These are phyloP conservation scores for Amniculicola lignicola DNA, from an alignment of 495 filamentous ascomycete genomes.

Conservation along the genomic window DNA sequence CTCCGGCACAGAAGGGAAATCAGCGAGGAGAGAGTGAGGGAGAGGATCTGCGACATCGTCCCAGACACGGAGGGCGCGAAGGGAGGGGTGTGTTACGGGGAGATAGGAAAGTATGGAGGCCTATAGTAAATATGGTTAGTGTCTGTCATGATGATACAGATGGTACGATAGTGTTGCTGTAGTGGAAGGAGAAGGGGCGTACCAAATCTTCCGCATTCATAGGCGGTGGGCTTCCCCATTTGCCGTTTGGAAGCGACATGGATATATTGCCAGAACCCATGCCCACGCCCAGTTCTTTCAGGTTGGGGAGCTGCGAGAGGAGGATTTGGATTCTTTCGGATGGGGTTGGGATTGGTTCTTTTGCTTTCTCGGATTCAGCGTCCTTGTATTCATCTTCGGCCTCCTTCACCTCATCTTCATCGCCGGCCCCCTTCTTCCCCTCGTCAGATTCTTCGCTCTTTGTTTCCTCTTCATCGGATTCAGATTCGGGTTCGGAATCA, in stretches of 20 bases:
- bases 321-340: neutral
- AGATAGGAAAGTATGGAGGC: constrained; percentile 6
- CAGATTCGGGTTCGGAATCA: neutral
- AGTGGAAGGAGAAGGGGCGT: neutral
- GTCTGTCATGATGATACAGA: too few species aligned
- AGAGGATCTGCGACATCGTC: constrained; percentile 2
- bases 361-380: too few species aligned
- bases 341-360: too few species aligned
- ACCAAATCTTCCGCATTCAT: constrained; percentile 22
- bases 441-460: neutral
- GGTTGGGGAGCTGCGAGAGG: neutral
- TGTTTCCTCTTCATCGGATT: neutral
- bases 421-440: neutral
- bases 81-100: neutral
- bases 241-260: neutral
- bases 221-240: neutral
- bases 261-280: constrained; percentile 2
- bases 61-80: constrained; percentile 20
- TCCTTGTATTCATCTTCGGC: neutral
- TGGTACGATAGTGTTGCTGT: too few species aligned
- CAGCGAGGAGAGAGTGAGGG: constrained; percentile 7
- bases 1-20: constrained; percentile 6
- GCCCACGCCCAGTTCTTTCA: constrained; percentile 14
- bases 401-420: neutral
- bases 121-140: neutral